phyloP scores from a whole-genome alignment of 352 stramenopile genomes.

The Phytophthora meadii region DNA sequence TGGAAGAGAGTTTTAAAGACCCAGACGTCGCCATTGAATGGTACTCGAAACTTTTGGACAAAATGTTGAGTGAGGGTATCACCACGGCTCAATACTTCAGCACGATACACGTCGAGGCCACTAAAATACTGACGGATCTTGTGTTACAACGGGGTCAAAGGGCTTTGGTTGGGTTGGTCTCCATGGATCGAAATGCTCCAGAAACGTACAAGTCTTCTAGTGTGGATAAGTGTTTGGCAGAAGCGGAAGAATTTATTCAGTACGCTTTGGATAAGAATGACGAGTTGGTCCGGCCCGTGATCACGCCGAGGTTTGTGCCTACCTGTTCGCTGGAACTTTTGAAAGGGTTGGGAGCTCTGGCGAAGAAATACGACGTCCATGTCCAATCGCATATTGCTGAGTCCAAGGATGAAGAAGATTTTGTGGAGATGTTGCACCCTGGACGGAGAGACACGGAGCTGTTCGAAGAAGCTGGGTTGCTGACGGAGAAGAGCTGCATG shows the following conservation, averaged over 20 bases:
- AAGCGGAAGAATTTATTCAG: conserved; percentile 82
- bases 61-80: conserved; percentile 80
- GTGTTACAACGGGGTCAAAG: conserved; percentile 72
- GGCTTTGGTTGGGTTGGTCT: conserved; percentile 89
- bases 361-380: conserved; percentile 63
- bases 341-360: conserved; percentile 70
- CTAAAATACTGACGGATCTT: conserved; percentile 82
- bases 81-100: conserved; percentile 93
- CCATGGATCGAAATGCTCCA: conserved; percentile 91
- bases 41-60: conserved; percentile 79
- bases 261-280: conserved; percentile 53
- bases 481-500: conserved; percentile 82
- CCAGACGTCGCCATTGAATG: conserved; percentile 52
- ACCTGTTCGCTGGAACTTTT: conserved; percentile 88
- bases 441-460: conserved; percentile 73
- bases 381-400: conserved; percentile 92
- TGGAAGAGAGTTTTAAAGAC: conserved; percentile 78
- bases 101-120: conserved; percentile 85
- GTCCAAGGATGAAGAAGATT: conserved; percentile 85
- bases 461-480: conserved; percentile 68
- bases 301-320: conserved; percentile 92
- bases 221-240: conserved; percentile 54
- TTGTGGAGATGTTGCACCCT: conserved; percentile 71
- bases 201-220: conserved; percentile 74
- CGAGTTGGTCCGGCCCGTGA: conserved; percentile 71